Evolutionary conservation across 805 yeast species (phyloP).

Genomic region (Vanderwaltozyma yarrowii): DNA sequence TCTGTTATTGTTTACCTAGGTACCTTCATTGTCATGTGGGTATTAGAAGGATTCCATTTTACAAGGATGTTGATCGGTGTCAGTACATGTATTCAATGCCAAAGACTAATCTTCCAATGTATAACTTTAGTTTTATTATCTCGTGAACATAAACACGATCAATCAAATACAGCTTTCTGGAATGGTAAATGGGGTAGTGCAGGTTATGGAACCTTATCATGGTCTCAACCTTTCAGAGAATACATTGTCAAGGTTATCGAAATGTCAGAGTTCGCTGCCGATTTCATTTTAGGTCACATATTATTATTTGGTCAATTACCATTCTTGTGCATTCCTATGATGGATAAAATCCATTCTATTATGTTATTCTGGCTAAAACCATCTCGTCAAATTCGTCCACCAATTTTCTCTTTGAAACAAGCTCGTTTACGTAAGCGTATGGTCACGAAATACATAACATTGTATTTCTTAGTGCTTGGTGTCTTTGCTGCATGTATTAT

Average conservation of each 20-base stretch:
- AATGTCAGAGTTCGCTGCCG: conserved; percentile 92
- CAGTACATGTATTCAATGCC: conserved; percentile 71
- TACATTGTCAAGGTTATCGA: conserved; percentile 88
- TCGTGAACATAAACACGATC: conserved; percentile 92
- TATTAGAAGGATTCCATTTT: conserved; percentile 84
- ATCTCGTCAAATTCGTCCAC: conserved; percentile 91
- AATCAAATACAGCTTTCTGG: conserved; percentile 97
- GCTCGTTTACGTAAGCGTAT: conserved; percentile 92
- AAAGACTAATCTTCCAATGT: conserved; percentile 77
- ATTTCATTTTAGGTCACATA: conserved; percentile 85
- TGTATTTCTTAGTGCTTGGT: conserved; percentile 61
- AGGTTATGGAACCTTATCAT: conserved; percentile 87
- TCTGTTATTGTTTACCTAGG: conserved; percentile 80
- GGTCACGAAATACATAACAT: conserved; percentile 82
- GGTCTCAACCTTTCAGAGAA: conserved; percentile 93
- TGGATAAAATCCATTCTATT: conserved; percentile 96
- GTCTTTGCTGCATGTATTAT: conserved; percentile 67
- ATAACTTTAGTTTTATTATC: conserved; percentile 70
- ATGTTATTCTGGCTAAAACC: conserved; percentile 99
- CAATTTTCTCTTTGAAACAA: conserved; percentile 92
- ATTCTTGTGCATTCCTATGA: conserved; percentile 66
- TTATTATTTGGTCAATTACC: conserved; percentile 86
- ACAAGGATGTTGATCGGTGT: conserved; percentile 80
- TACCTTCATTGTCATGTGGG: conserved; percentile 94
- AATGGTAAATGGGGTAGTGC: conserved; percentile 97